These are phyloP conservation scores for Kentomonas sorsogonicus DNA, from an alignment of 208 protist genomes.

Conservation along the genomic window DNA sequence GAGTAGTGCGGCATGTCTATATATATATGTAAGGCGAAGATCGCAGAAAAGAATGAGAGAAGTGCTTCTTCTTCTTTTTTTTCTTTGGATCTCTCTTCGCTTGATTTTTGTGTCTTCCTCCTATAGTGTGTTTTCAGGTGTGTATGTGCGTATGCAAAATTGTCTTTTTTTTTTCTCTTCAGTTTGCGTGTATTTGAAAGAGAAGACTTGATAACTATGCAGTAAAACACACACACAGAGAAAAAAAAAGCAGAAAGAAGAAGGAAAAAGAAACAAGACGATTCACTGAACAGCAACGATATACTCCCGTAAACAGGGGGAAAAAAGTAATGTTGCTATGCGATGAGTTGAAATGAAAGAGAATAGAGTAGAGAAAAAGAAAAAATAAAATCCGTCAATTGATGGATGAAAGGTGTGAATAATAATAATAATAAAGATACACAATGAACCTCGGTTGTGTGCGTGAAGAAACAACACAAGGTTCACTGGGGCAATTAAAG, in stretches of 20 bases:
- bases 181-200: conserved; percentile 4
- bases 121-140: too few species aligned
- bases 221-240: conserved; percentile 6
- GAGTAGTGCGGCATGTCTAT: background rate
- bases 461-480: background rate
- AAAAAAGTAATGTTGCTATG: too few species aligned
- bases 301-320: background rate
- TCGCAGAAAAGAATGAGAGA: too few species aligned
- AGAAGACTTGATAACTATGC: conserved; percentile 1
- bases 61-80: too few species aligned
- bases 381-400: background rate
- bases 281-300: background rate
- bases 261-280: conserved; percentile 2
- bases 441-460: background rate
- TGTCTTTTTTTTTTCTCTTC: conserved; percentile 5
- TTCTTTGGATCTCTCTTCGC: too few species aligned
- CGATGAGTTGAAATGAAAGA: background rate
- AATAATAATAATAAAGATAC: background rate
- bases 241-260: conserved; percentile 7
- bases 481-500: background rate
- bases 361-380: conserved; percentile 13
- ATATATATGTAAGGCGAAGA: background rate
- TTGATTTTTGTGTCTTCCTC: too few species aligned
- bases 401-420: background rate
- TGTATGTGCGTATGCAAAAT: too few species aligned